Evolutionary conservation across 306 rosid species (phyloP), one percentile per base, ranked within the genome.

Genomic region (Abrus pulchellus): DNA sequence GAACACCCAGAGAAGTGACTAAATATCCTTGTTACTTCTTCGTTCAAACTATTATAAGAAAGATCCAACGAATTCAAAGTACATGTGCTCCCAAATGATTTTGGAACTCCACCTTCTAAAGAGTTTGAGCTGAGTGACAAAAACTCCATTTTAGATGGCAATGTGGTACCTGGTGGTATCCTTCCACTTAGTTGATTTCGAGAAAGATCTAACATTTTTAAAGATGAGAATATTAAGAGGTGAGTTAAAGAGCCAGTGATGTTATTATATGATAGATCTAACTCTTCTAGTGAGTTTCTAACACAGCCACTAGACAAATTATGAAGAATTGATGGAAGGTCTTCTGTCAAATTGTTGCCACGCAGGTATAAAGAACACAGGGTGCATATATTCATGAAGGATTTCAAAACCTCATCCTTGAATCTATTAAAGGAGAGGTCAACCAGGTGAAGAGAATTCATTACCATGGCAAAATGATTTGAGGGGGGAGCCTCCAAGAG

Each of bases 241-340:
- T 81, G 3, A 1, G 68, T 41, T 1, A 80, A 34, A 13, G 33
- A 11, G 6, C 88, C 83, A 0, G 36, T 80, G 1, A 76, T 33
- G 57, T 69, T 55, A 33, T 81, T 85, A 2, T 0, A 0, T 0
- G 0, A 0, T 3, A 85, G 40, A n/a, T 6, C 1, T 30, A 81
- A 71, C 9, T 33, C 4, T 53, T 76, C 53, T 0, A 85, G 9
- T n/a, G 83, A 80, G 70, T 78, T 1, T 44, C 76, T 69, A 9
- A 9, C 61, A 68, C 83, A 79, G 4, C 83, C 77, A 3, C 20
- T 14, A 13, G 76, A 79, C 32, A 79, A 7, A 47, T 79, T 27
- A 29, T 32, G 61, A 45, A 79, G 9, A 68, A 68, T 30, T 5
- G 61, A 14, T 8, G 80, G 13, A 67, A 74, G 28, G 1, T 55